These are phyloP conservation scores for Trichoderma sp. DNA, from an alignment of 2,329 filamentous ascomycete genomes.

Conservation along the genomic window DNA sequence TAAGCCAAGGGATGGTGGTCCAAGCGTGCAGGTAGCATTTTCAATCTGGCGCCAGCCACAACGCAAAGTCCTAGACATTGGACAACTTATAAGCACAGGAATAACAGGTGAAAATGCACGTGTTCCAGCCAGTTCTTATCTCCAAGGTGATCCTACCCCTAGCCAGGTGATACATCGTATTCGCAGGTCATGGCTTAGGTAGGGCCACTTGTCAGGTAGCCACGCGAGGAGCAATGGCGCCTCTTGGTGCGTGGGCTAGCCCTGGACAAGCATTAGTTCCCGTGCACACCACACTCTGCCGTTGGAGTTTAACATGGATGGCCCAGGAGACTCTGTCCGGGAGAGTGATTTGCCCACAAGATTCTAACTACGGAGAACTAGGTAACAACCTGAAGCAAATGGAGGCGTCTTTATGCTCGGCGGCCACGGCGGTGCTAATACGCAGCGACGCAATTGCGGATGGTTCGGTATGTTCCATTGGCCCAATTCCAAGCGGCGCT, in stretches of 20 bases:
- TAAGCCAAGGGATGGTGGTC: not conserved
- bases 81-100: not conserved
- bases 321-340: not conserved
- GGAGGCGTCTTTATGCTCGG: not conserved
- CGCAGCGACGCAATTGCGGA: not conserved
- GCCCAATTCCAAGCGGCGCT: not conserved
- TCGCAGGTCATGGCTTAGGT: not conserved
- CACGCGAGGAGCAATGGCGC: not conserved
- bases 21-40: not conserved
- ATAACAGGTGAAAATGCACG: not conserved
- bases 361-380: not conserved
- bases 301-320: not conserved
- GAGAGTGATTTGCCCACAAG: not conserved
- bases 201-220: not conserved
- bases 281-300: conserved; percentile 17
- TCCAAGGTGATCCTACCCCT: not conserved
- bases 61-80: not conserved
- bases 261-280: conserved; percentile 18
- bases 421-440: not conserved
- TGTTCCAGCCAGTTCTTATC: not conserved
- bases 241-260: not conserved
- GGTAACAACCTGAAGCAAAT: not conserved
- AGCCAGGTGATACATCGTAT: conserved; percentile 5
- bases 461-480: not conserved
- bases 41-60: not conserved